These are phyloP conservation scores for Euphrasia confusa DNA, from an alignment of 257 asterid species.

Conservation along the genomic window DNA sequence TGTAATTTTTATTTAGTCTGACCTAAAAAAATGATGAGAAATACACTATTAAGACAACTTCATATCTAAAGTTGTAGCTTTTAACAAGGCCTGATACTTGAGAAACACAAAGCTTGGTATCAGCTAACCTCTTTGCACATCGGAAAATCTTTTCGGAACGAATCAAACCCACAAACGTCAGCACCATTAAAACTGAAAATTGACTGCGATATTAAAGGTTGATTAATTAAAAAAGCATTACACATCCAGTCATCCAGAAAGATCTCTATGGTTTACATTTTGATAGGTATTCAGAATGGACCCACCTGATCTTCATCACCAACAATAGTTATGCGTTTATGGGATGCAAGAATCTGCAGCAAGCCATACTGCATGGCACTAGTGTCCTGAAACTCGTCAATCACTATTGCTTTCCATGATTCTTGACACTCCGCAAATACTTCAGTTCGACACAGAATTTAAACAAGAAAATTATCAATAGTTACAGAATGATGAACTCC, in stretches of 20 bases:
- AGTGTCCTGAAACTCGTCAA: slow-evolving; percentile 98
- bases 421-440: slow-evolving; percentile 70
- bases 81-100: slow-evolving; percentile 3
- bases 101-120: slow-evolving; percentile 20
- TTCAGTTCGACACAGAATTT: slow-evolving; percentile 33
- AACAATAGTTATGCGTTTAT: slow-evolving; percentile 74
- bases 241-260: slow-evolving; percentile 21
- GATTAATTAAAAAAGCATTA: slow-evolving; percentile 19
- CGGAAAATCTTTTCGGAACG: slow-evolving; percentile 88
- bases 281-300: slow-evolving; percentile 22
- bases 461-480: slow-evolving; percentile 24
- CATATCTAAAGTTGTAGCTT: slow-evolving; percentile 14
- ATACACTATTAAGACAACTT: slow-evolving; percentile 23
- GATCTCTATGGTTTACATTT: slow-evolving; percentile 18
- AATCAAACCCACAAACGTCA: slow-evolving; percentile 84
- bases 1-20: slow-evolving; percentile 73
- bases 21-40: slow-evolving; percentile 48
- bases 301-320: slow-evolving; percentile 98
- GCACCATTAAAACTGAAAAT: slow-evolving; percentile 97
- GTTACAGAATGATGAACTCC: slow-evolving; percentile 13
- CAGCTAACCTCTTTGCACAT: slow-evolving; percentile 74
- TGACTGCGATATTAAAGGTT: slow-evolving; percentile 47
- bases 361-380: slow-evolving; percentile 85
- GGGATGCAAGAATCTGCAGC: slow-evolving; percentile 68
- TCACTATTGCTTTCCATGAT: slow-evolving; percentile 78